Conservation (phyloP, 164 flowering plant genomes). For the Sedum album region DNA sequence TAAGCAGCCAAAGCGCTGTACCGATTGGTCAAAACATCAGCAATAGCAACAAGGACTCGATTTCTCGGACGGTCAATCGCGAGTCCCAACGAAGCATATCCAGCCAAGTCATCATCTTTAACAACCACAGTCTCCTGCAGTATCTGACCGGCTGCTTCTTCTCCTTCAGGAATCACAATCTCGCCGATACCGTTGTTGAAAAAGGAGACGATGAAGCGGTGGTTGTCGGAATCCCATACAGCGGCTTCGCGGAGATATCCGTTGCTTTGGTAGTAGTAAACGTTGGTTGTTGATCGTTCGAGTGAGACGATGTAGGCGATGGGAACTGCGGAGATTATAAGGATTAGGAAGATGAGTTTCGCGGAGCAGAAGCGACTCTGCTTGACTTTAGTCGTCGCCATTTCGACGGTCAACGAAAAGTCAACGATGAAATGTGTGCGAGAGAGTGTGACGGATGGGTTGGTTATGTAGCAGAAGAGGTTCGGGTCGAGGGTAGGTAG, state of each 20-base stretch:
- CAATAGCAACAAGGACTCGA: constrained; percentile 49
- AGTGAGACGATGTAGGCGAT: constrained; percentile 43
- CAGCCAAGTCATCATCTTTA: constrained; percentile 42
- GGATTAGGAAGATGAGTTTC: constrained; percentile 22
- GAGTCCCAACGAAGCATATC: constrained; percentile 59
- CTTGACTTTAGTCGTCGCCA: no score
- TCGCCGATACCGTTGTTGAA: constrained; percentile 65
- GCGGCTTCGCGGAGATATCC: constrained; percentile 70
- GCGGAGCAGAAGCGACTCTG: constrained; percentile 27
- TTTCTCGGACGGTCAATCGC: constrained; percentile 54
- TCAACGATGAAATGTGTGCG: no score
- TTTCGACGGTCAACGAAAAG: no score
- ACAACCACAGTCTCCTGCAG: constrained; percentile 38
- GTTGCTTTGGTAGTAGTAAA: constrained; percentile 53
- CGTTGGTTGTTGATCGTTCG: constrained; percentile 41
- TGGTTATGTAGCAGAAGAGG: no score
- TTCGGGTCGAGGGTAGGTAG: no score
- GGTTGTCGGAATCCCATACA: constrained; percentile 66
- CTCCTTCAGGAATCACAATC: no score
- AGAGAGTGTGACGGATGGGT: no score
- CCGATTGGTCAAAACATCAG: constrained; percentile 41
- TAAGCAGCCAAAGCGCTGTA: constrained; percentile 73
- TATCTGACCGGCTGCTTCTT: no score
- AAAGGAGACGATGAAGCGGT: constrained; percentile 64
- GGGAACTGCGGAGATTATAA: constrained; percentile 61